A percentile compares a stretch with the other conserved stretches of the same genome.
Evolutionary conservation across 441 rosid species (phyloP).

Genomic region (Gossypium davidsonii): DNA sequence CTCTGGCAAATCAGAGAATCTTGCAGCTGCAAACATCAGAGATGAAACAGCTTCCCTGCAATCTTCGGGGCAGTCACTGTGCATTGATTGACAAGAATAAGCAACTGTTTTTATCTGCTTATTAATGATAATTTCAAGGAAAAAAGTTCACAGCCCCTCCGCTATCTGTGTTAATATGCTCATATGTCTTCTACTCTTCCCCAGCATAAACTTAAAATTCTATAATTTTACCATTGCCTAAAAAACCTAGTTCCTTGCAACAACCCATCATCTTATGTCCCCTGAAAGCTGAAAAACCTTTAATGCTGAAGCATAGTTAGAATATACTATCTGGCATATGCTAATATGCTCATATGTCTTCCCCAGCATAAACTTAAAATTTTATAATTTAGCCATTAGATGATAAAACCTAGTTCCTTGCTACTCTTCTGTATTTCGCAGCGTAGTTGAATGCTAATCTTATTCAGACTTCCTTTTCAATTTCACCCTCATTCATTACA

Average conservation of each 20-base stretch:
- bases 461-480: background rate
- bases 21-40: constrained; percentile 90
- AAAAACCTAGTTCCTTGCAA: no score
- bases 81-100: background rate
- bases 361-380: background rate
- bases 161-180: no score
- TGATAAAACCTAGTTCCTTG: background rate
- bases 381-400: no score
- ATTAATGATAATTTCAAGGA: background rate
- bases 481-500: background rate
- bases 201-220: no score
- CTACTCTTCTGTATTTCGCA: background rate
- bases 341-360: background rate
- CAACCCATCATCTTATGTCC: background rate
- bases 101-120: background rate
- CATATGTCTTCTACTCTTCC: no score
- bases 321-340: background rate
- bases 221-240: no score
- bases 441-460: background rate
- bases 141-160: background rate
- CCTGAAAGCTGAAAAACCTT: background rate
- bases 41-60: constrained; percentile 79
- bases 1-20: constrained; percentile 89
- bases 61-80: constrained; percentile 86
- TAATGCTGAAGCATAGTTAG: background rate